Percentiles rank a stretch among this genome's conserved stretches.
These are phyloP conservation scores for Emergomyces pasteurianus DNA, from an alignment of 2,329 filamentous ascomycete species.

Conservation along the genomic window DNA sequence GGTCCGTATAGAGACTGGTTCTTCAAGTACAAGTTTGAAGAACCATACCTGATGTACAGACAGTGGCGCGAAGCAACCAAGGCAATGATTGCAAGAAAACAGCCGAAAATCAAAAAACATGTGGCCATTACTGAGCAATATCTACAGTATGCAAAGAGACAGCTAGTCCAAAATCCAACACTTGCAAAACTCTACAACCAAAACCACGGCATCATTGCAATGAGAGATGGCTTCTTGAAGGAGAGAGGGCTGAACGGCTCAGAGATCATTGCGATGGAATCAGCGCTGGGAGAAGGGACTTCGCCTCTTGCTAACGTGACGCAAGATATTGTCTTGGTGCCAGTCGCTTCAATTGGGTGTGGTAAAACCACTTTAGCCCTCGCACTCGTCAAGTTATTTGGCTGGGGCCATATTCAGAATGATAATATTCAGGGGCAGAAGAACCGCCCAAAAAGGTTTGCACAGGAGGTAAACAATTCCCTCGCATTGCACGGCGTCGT, in stretches of 20 bases:
- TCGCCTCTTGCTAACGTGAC: slow-evolving; percentile 31
- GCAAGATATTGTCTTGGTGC: slow-evolving; percentile 67
- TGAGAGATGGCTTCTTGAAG: slow-evolving; percentile 77
- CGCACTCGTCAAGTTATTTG: slow-evolving; percentile 69
- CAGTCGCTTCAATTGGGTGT: slow-evolving; percentile 87
- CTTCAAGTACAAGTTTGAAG: slow-evolving; percentile 99
- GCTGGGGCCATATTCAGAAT: slow-evolving; percentile 90
- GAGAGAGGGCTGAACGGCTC: slow-evolving; percentile 75
- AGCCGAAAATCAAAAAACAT: slow-evolving; percentile 76
- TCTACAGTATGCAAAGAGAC: slow-evolving; percentile 63
- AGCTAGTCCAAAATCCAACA: slow-evolving; percentile 55
- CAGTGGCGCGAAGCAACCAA: slow-evolving; percentile 98
- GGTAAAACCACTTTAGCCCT: slow-evolving; percentile 90
- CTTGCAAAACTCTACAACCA: slow-evolving; percentile 61
- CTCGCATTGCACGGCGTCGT: slow-evolving; percentile 59
- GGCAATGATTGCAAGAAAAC: slow-evolving; percentile 62
- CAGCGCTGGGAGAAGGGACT: slow-evolving; percentile 33
- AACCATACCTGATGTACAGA: slow-evolving; percentile 96
- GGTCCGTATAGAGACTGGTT: slow-evolving; percentile 81
- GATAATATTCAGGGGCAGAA: slow-evolving; percentile 79
- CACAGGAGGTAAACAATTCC: slow-evolving; percentile 53
- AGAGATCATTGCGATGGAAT: slow-evolving; percentile 68
- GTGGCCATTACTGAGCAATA: slow-evolving; percentile 84
- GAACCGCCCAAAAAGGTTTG: slow-evolving; percentile 66
- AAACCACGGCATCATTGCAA: slow-evolving; percentile 89